A percentile compares a stretch with the other conserved stretches of the same genome.
These are phyloP conservation scores for Tillandsia fasciculata DNA, from an alignment of 176 grass and related monocot species.

Conservation along the genomic window DNA sequence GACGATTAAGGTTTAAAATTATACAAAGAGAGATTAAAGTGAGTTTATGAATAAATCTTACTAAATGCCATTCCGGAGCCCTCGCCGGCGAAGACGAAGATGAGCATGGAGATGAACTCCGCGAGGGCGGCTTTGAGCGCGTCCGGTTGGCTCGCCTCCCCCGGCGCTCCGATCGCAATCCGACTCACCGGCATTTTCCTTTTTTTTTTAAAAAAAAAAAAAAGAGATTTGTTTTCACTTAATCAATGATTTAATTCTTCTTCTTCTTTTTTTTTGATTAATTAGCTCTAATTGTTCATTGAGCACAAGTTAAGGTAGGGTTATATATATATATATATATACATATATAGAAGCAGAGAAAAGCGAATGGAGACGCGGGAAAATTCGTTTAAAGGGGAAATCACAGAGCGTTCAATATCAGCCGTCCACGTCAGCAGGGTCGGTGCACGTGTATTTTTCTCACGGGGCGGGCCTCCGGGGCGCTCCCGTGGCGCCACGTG, in stretches of 20 bases:
- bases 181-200: constrained; percentile 48
- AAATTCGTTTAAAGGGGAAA: constrained; percentile 1
- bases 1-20: background rate
- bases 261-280: background rate
- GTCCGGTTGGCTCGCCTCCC: constrained; percentile 38
- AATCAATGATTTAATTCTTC: background rate
- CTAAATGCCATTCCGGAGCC: constrained; percentile 76
- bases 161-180: constrained; percentile 46
- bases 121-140: constrained; percentile 50
- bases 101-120: constrained; percentile 80
- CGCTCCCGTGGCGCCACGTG: constrained; percentile 14
- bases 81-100: constrained; percentile 80
- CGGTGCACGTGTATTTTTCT: background rate
- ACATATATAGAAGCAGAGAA: constrained; percentile 15
- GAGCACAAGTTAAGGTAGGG: background rate
- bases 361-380: background rate
- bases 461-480: constrained; percentile 27
- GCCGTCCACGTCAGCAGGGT: background rate
- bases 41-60: background rate
- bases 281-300: background rate
- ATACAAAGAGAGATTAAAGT: background rate
- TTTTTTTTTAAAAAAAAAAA: background rate
- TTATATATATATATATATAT: background rate
- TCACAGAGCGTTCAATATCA: background rate
- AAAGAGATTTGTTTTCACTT: background rate